These are phyloP conservation scores for Fusarium irregulare DNA, from an alignment of 2,329 filamentous ascomycete species.

Conservation along the genomic window DNA sequence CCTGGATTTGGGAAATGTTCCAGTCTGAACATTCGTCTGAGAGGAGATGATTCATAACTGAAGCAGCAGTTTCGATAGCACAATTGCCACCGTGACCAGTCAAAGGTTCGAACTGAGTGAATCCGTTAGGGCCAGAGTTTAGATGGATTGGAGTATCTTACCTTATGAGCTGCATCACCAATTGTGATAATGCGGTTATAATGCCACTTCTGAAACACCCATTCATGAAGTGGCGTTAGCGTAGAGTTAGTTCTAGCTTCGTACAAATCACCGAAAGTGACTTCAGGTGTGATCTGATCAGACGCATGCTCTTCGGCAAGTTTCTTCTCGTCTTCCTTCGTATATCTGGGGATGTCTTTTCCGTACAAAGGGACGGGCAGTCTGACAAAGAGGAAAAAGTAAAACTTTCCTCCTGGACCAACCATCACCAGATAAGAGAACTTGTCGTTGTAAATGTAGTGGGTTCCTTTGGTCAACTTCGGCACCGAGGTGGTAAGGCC, in stretches of 20 bases:
- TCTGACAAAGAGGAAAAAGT: conserved; percentile 11
- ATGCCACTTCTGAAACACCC: conserved; percentile 15
- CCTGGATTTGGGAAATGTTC: background rate
- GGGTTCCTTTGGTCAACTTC: background rate
- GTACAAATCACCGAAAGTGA: background rate
- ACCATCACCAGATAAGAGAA: background rate
- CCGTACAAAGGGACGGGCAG: background rate
- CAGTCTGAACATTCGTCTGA: background rate
- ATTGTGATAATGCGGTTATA: conserved; percentile 2
- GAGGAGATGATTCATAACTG: background rate
- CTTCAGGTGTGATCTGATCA: background rate
- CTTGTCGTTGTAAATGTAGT: background rate
- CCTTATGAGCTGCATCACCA: conserved; percentile 22
- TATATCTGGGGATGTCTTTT: background rate
- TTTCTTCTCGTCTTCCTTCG: background rate
- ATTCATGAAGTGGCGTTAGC: conserved; percentile 1
- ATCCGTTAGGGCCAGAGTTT: too few species aligned
- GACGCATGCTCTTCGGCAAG: background rate
- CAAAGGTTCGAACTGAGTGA: background rate
- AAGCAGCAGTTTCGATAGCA: conserved; percentile 5
- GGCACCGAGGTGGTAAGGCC: background rate
- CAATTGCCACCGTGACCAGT: conserved; percentile 1
- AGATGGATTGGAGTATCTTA: accelerated
- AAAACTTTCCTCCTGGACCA: background rate
- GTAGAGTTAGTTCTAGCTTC: background rate